These are phyloP conservation scores for Coemansia sp. DNA, from an alignment of 192 early-diverging fungal species.

Conservation along the genomic window DNA sequence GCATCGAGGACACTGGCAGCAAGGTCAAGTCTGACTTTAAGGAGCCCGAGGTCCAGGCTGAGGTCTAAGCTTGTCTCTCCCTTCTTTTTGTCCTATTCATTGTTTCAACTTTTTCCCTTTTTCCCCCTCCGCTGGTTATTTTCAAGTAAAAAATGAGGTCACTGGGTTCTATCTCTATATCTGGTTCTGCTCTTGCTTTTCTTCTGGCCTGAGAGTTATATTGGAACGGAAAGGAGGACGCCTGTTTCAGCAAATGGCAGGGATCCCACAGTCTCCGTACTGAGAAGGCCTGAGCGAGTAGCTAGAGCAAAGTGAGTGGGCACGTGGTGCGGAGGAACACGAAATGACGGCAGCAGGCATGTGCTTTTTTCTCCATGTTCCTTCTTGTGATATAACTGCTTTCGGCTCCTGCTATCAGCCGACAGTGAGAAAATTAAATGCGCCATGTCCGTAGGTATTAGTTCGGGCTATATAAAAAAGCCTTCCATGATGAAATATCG, in stretches of 20 bases:
- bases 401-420: neutral
- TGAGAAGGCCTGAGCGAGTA: too few species aligned
- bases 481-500: too few species aligned
- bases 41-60: conserved; percentile 75
- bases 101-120: conserved; percentile 8
- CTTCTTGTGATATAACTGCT: neutral
- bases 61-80: conserved; percentile 55
- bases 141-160: neutral
- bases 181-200: neutral
- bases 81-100: neutral
- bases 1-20: conserved; percentile 71
- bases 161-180: neutral
- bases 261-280: too few species aligned
- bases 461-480: too few species aligned
- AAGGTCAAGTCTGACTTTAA: conserved; percentile 88
- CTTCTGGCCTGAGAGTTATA: too few species aligned
- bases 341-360: neutral
- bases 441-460: too few species aligned
- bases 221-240: too few species aligned
- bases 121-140: too few species aligned
- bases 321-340: neutral
- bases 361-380: neutral
- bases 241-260: too few species aligned
- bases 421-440: neutral
- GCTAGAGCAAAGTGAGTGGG: neutral